phyloP scores from a whole-genome alignment of 1,139 yeast genomes.

The Candida sojae region DNA sequence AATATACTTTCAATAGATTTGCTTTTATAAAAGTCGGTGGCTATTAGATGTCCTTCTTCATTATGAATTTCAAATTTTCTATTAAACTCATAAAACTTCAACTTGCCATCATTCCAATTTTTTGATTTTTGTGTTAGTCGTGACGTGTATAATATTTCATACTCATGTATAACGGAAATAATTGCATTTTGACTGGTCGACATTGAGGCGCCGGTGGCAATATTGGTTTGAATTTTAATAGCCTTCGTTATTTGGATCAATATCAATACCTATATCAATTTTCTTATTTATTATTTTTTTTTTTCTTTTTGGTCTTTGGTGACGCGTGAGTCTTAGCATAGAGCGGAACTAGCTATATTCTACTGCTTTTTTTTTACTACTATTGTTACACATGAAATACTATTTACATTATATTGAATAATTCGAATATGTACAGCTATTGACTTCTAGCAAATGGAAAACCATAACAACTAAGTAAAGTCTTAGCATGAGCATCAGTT shows the following conservation, averaged over 20 bases:
- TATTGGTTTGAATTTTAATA: neutral
- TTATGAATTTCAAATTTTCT: constrained; percentile 39
- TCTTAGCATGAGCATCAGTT: constrained; percentile 89
- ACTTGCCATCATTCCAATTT: constrained; percentile 56
- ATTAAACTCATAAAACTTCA: constrained; percentile 50
- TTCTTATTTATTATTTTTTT: too few relatives aligned
- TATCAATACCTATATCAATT: too few relatives aligned
- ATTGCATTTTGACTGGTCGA: neutral
- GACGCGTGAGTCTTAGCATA: too few relatives aligned
- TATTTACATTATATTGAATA: constrained; percentile 4
- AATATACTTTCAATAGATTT: constrained; percentile 14
- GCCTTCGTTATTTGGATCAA: too few relatives aligned
- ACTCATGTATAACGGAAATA: constrained; percentile 9
- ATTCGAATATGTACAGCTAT: constrained; percentile 4
- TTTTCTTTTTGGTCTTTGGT: too few relatives aligned
- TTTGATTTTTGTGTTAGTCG: constrained; percentile 52
- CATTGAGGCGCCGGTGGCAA: neutral
- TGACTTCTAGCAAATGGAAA: constrained; percentile 57
- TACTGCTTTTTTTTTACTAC: too few relatives aligned
- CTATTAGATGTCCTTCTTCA: constrained; percentile 33
- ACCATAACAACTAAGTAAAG: constrained; percentile 79
- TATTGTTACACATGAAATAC: neutral
- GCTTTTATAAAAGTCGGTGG: constrained; percentile 23
- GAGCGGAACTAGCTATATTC: too few relatives aligned
- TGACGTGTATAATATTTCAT: constrained; percentile 5